Base-by-base conservation (phyloP, 768 basidiomycete species). In the Favolaschia claudopus region DNA sequence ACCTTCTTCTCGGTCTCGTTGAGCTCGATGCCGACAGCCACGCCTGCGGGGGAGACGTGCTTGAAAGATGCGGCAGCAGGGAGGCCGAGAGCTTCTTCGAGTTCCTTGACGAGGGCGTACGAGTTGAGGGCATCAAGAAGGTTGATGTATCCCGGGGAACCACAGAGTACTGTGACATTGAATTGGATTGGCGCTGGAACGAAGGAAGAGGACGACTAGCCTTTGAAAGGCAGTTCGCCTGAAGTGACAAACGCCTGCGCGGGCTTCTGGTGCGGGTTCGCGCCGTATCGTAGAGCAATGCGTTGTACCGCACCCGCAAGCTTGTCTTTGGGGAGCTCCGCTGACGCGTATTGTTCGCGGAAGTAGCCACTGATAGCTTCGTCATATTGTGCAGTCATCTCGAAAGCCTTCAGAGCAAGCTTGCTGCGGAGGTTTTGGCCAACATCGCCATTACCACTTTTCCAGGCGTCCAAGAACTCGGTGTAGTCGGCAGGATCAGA, bases 41-140 rank as follows among this genome's bases (percentile, higher is more conserved):
- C 95, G 47, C 97, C 97, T 2, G 97, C 97, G 12, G 97, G 97
- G 17, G 96, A 99, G 58, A 99, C 97, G 70, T 99, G 97, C 79
- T 99, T 99, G 88, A 99, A 99, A 1, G 96, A 98, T 0, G 97
- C 96, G 13, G 97, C 96, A 14, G 97, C 97, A 17, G 97, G 96
- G 42, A 99, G 86, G 32, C 80, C 76, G 55, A 99, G 85, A 1
- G 93, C 93, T 56, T 87, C 92, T 42, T 93, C 88, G 4, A 99
- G 85, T 72, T 99, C 97, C 69, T 89, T 92, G 55, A 99, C 97
- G 36, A 99, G 85, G 1, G 93, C 96, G 70, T 91, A 99, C 4
- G 96, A 96, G 77, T 98, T 98, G 67, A 99, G 85, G 1, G 96
- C 97, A 69, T 99, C 97, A 49, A 99, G 82, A 7, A 99, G 86